Evolutionary conservation across 148 eudicot species (phyloP), one percentile per base, ranked within the genome.

Genomic region (Cornus controversa): DNA sequence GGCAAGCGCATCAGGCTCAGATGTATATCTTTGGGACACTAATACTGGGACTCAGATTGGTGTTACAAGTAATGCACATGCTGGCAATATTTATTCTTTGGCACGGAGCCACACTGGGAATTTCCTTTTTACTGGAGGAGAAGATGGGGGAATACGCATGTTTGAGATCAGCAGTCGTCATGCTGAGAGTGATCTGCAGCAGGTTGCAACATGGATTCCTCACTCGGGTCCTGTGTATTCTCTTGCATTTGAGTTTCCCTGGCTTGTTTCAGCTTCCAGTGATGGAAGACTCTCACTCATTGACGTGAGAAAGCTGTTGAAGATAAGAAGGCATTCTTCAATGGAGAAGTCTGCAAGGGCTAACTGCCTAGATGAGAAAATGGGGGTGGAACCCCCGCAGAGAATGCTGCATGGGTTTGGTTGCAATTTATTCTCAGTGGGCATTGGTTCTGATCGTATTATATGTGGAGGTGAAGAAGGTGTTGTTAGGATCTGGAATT

Each of bases 201-300:
- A 84, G 72, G 89, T 93, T 76, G 98, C 93, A 10, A 88, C 92
- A 50, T 96, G 99, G 99, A 64, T 73, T 76, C 98, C 99, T 68
- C 99, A 96, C 77, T 79, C 90, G 0, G 94, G 95, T 28, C 78
- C 95, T 15, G 97, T 93, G 16, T 77, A 89, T 86, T 93, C 95
- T 27, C 92, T 96, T 80, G 87, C 98, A 14, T 96, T 96, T 20
- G 99, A 96, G 89, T 96, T 93, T 78, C 99, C 99, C 4, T 96
- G 98, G 99, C 91, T 96, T 25, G 99, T 92, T 54, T 93, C 98
- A 36, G 95, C 97, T 82, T 90, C 99, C 2, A 81, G 87, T 80
- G 98, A 96, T 74, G 99, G 99, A 45, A 90, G 84, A 72, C 86
- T 96, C 5, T 85, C 97, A 26, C 90, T 96, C 15, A 91, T 92